phyloP scores from a whole-genome alignment of 2,329 filamentous ascomycete genomes.

The Pseudocercospora musae region DNA sequence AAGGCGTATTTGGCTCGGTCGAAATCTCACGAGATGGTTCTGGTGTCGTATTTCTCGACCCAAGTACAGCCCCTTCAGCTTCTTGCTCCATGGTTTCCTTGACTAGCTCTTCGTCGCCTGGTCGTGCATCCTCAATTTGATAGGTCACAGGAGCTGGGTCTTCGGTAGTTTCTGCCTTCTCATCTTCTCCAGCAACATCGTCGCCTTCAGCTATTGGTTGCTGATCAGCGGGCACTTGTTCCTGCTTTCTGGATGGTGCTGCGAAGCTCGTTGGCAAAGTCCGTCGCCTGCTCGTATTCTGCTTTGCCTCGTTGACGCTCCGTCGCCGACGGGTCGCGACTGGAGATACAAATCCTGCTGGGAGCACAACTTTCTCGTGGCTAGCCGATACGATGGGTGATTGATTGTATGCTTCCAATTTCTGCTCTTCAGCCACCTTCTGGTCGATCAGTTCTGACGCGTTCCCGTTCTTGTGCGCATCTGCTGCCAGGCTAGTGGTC shows the following conservation, averaged over 20 bases:
- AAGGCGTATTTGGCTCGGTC: not conserved
- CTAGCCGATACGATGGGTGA: not conserved
- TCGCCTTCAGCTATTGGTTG: not conserved
- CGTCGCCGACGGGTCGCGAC: constrained; percentile 23
- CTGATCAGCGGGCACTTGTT: not conserved
- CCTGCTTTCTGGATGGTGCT: not conserved
- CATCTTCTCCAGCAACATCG: not conserved
- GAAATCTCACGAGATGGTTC: not conserved
- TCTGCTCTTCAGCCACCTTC: not conserved
- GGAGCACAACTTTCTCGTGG: constrained; percentile 13
- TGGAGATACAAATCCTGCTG: constrained; percentile 35
- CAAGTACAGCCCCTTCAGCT: not conserved
- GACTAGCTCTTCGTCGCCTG: not conserved
- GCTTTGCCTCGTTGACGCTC: constrained; percentile 20
- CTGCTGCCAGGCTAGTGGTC: not conserved
- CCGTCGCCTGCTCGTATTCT: constrained; percentile 22
- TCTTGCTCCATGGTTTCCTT: not conserved
- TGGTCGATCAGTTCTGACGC: not conserved
- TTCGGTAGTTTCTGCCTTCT: not conserved
- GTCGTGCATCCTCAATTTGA: not conserved
- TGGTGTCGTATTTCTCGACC: not conserved
- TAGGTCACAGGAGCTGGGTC: not conserved
- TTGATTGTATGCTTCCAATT: not conserved
- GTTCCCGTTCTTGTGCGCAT: not conserved
- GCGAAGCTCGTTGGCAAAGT: constrained; percentile 32